Percentiles rank a stretch among this genome's conserved stretches.
These are phyloP conservation scores for Amphirosellinia nigrospora DNA, from an alignment of 495 filamentous ascomycete genomes.

Conservation along the genomic window DNA sequence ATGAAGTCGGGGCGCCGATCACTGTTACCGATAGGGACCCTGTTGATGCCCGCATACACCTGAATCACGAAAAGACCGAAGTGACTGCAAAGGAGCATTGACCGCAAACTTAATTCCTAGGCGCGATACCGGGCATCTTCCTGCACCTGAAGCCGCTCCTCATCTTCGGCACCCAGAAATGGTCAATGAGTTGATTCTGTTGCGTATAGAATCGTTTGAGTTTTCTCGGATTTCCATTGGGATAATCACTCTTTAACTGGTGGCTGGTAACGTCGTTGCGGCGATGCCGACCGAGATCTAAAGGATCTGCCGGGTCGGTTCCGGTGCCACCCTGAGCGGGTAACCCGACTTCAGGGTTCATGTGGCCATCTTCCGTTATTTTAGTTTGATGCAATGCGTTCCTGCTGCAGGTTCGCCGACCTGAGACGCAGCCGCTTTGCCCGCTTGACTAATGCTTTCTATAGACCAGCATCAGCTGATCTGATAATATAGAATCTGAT, in stretches of 20 bases:
- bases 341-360: background rate
- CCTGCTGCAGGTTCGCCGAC: conserved; percentile 20
- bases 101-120: conserved; percentile 64
- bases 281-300: conserved; percentile 50
- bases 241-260: conserved; percentile 53
- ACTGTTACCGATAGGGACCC: conserved; percentile 55
- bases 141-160: conserved; percentile 54
- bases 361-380: background rate
- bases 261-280: conserved; percentile 46
- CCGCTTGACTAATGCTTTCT: conserved; percentile 10
- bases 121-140: conserved; percentile 56
- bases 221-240: conserved; percentile 49
- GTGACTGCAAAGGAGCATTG: conserved; percentile 59
- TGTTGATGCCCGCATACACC: conserved; percentile 62
- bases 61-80: conserved; percentile 63
- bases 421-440: conserved; percentile 4
- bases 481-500: conserved; percentile 13
- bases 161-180: conserved; percentile 60
- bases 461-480: conserved; percentile 16
- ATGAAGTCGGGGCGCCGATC: conserved; percentile 26
- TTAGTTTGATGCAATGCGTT: conserved; percentile 15
- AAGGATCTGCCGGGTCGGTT: conserved; percentile 42
- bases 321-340: conserved; percentile 26
- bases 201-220: conserved; percentile 61
- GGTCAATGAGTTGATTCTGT: conserved; percentile 62